phyloP scores from a whole-genome alignment of 1,139 yeast genomes.

The Geotrichum fermentans region DNA sequence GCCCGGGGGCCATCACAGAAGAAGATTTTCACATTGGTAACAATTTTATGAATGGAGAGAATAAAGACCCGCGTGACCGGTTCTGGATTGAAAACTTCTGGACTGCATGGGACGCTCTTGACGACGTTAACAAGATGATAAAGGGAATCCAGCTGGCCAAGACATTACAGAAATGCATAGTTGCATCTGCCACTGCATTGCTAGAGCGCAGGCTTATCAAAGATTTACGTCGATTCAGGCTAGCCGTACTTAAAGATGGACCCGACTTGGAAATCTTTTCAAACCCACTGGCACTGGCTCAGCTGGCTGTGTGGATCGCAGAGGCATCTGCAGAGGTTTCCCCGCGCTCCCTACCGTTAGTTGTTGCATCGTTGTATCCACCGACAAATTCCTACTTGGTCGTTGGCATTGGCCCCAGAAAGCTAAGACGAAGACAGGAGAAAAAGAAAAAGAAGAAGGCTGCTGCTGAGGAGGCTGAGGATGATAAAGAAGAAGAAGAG shows the following conservation, averaged over 20 bases:
- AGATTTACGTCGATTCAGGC: conserved; percentile 71
- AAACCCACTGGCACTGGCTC: conserved; percentile 78
- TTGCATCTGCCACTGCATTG: conserved; percentile 81
- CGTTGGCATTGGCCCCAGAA: conserved; percentile 82
- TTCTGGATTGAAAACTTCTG: conserved; percentile 88
- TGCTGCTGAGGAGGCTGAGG: conserved; percentile 15
- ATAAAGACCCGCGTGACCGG: conserved; percentile 48
- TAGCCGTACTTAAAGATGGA: conserved; percentile 86
- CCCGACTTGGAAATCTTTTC: conserved; percentile 73
- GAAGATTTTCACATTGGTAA: conserved; percentile 13
- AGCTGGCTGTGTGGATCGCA: conserved; percentile 85
- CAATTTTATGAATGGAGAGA: conserved; percentile 24
- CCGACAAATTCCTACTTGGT: conserved; percentile 77
- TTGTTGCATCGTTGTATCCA: conserved; percentile 78
- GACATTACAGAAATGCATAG: conserved; percentile 74
- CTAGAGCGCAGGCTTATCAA: conserved; percentile 77
- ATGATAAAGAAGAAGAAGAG: conserved; percentile 7
- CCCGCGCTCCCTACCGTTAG: conserved; percentile 66
- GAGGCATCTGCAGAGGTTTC: conserved; percentile 86
- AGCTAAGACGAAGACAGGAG: conserved; percentile 46
- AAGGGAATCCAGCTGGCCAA: conserved; percentile 80
- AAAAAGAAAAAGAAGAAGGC: conserved; percentile 33
- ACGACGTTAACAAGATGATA: conserved; percentile 54
- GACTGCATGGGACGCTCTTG: conserved; percentile 92
- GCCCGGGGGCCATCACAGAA: conserved; percentile 12